These are phyloP conservation scores for Verticillium dahliae DNA, from an alignment of 2,329 filamentous ascomycete species.

Conservation along the genomic window DNA sequence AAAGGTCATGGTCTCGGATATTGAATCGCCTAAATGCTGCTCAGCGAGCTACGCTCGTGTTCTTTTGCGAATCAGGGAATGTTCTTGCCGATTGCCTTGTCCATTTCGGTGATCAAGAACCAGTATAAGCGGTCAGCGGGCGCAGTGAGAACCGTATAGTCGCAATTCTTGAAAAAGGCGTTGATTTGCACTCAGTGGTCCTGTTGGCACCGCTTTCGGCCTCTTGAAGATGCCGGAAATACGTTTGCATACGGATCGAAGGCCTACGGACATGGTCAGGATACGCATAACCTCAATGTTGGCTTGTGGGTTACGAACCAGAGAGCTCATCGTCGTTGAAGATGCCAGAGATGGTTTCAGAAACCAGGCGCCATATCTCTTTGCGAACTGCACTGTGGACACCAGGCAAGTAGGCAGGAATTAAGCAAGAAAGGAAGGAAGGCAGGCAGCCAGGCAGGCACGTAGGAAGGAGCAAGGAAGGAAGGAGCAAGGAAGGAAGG, in stretches of 20 bases:
- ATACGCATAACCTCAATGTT: background rate
- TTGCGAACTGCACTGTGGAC: conserved; percentile 28
- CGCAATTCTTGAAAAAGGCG: conserved; percentile 12
- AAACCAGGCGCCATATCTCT: conserved; percentile 19
- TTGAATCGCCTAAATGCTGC: conserved; percentile 11
- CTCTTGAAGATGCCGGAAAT: conserved; percentile 29
- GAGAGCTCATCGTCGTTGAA: conserved; percentile 15
- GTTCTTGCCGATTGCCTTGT: conserved; percentile 19
- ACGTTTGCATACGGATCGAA: conserved; percentile 15
- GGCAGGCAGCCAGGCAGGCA: too few relatives aligned
- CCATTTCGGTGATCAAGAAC: conserved; percentile 25
- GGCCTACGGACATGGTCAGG: background rate
- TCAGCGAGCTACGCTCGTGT: conserved; percentile 20
- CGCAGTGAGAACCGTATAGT: conserved; percentile 21
- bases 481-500: too few relatives aligned
- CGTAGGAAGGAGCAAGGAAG: too few relatives aligned
- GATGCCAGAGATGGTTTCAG: conserved; percentile 15
- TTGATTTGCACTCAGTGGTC: background rate
- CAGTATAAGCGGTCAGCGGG: conserved; percentile 24
- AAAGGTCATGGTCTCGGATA: conserved; percentile 19
- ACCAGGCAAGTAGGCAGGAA: conserved; percentile 22
- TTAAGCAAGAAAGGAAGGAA: too few relatives aligned
- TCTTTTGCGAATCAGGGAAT: conserved; percentile 25
- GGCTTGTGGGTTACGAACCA: background rate
- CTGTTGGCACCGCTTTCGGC: background rate